phyloP scores from a whole-genome alignment of 768 basidiomycete genomes.

The Auriscalpium microsporum region DNA sequence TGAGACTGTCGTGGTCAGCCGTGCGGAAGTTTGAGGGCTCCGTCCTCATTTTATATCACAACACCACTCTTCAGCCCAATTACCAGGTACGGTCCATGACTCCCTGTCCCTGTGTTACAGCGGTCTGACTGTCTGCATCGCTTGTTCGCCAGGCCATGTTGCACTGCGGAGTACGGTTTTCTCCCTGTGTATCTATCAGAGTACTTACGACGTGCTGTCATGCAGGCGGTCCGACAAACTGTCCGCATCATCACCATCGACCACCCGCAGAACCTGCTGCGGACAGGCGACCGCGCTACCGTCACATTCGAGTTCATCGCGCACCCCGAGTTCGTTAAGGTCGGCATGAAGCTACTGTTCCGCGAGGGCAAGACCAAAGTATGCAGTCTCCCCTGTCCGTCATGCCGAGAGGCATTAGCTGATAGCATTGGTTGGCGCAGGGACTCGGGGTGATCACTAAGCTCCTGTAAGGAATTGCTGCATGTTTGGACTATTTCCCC shows the following conservation, averaged over 20 bases:
- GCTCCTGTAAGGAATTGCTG: constrained; percentile 35
- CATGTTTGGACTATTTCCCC: constrained; percentile 17
- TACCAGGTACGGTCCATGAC: constrained; percentile 53
- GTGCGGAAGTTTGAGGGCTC: constrained; percentile 86
- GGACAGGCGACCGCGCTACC: constrained; percentile 91
- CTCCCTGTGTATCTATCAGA: no score
- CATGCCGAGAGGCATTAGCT: background rate
- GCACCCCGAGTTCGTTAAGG: constrained; percentile 85
- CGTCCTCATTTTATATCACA: constrained; percentile 88
- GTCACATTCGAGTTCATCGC: constrained; percentile 95
- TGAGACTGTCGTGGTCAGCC: constrained; percentile 32
- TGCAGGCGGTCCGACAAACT: constrained; percentile 84
- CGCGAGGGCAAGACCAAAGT: constrained; percentile 96
- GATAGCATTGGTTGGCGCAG: constrained; percentile 25
- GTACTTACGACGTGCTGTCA: no score
- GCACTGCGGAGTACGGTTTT: constrained; percentile 68
- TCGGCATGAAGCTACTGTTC: constrained; percentile 89
- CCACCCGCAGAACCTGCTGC: constrained; percentile 77
- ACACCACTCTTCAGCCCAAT: constrained; percentile 86
- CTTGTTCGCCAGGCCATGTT: constrained; percentile 61
- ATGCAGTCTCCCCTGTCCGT: constrained; percentile 12
- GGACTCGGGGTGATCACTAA: constrained; percentile 72
- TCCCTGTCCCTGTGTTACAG: no score
- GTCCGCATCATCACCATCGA: constrained; percentile 89
- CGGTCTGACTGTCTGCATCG: background rate